Evolutionary conservation across 768 basidiomycete genomes (phyloP), one percentile per base, ranked within the genome.

Genomic region (Trametes villosa): DNA sequence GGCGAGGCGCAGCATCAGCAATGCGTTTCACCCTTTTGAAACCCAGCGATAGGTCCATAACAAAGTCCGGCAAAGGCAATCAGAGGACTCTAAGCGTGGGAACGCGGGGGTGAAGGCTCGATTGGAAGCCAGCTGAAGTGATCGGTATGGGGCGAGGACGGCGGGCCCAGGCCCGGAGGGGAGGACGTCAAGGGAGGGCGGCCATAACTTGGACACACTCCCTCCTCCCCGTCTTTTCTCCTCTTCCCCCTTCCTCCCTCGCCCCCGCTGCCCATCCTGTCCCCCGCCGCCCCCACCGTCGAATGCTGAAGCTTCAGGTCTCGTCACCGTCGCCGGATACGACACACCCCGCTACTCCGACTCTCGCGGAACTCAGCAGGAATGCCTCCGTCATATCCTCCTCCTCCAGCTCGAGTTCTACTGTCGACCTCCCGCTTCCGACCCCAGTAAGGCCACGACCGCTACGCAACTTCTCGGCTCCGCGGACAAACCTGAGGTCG

Each of bases 301-400:
- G 69, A 58, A 81, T 81, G 79, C 74, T 79, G 65, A 71, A 73
- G 60, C 60, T 76, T 53, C 73, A 77, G 53, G 65, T 68, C 48
- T 60, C 73, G 9, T 55, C 70, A 8, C 71, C 74, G 52, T 70
- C 73, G 22, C 71, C 76, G 29, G 77, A 79, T 15, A 53, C 60
- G 59, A 52, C 68, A 33, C 48, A 65, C 44, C 65, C 67, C 29
- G 68, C 68, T 17, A 68, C 73, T 3, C 79, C 77, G 2, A 75
- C 78, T 0, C 77, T 91, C 57, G 84, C 86, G 49, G 85, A 87
- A 70, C 81, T 91, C 51, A 87, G 86, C 76, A 83, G 89, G 71
- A 89, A 89, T 77, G 81, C 89, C 1, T 89, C 89, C 13, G 89
- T 88, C 70, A 88, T 91, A 57, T 90, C 84, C 2, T 81, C 88